Evolutionary conservation across 768 basidiomycete genomes (phyloP), one percentile per base, ranked within the genome.

Genomic region (Ramaria sp.): DNA sequence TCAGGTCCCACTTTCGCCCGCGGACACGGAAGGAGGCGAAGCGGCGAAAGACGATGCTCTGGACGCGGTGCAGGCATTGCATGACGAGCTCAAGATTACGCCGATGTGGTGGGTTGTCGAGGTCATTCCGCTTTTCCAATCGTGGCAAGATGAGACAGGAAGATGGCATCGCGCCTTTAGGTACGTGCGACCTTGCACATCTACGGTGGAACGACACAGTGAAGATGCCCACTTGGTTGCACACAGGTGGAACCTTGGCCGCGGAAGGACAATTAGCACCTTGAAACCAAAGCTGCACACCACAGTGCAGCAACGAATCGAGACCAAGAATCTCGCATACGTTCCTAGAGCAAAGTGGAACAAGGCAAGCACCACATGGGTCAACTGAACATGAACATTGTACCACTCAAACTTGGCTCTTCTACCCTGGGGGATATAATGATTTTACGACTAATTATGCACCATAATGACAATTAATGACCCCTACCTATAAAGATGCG

Each of bases 61-160:
- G 15, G 70, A 73, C 53, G 74, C 73, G n/a, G 42, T 79, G n/a
- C 68, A 79, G 63, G 78, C 76, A 1, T 61, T 82, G 1, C 69
- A 80, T 59, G 86, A 89, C 61, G 54, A 72, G 59, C 68, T 90
- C 46, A 66, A 70, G 65, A 48, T 50, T 7, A 66, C 67, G 15
- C 68, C 66, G 19, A 4, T 72, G 1, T 91, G 88, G 88, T 85
- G 84, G 86, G 34, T 86, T n/a, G 68, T 88, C 37, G 88, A 91
- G 68, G 68, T 87, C 27, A 30, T 88, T 0, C 86, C 84, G 15
- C 63, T 75, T 54, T 66, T 63, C 39, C 78, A 74, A 61, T 65
- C 71, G 19, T 84, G 75, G 74, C 86, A 88, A 64, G 81, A 86
- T 58, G 61, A 59, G 0, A 51, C 74, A 1, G 79, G 81, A 1